A percentile compares a stretch with the other conserved stretches of the same genome.
phyloP scores from a whole-genome alignment of 371 early-diverging fungal genomes.

The Coemansia sp. region DNA sequence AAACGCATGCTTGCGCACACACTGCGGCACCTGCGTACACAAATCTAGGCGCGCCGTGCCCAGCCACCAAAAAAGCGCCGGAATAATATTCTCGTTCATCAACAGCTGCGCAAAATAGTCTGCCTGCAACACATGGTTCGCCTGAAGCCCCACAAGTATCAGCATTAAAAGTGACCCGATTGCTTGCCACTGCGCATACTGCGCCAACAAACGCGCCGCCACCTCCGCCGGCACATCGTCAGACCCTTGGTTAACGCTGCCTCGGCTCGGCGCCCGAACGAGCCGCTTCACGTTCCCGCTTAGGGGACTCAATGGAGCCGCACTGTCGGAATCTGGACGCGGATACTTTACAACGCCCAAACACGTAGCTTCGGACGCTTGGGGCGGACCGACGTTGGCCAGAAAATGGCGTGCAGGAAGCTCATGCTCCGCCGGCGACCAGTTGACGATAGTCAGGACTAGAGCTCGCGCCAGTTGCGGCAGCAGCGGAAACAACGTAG shows the following conservation, averaged over 20 bases:
- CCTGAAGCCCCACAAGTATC: conserved; percentile 26
- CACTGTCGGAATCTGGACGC: background rate
- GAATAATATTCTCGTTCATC: conserved; percentile 48
- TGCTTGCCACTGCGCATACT: conserved; percentile 48
- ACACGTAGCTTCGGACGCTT: conserved; percentile 25
- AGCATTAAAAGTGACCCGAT: conserved; percentile 32
- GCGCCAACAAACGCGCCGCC: conserved; percentile 35
- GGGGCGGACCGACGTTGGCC: conserved; percentile 20
- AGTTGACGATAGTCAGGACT: conserved; percentile 35
- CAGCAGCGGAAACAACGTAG: conserved; percentile 41
- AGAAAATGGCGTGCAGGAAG: conserved; percentile 26
- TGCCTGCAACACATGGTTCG: conserved; percentile 46
- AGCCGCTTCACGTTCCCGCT: conserved; percentile 44
- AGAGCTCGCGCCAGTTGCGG: conserved; percentile 32
- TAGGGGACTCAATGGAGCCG: conserved; percentile 20
- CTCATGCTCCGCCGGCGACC: conserved; percentile 45
- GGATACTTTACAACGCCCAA: conserved; percentile 42
- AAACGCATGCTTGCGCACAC: conserved; percentile 30
- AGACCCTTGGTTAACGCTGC: background rate
- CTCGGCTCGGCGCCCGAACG: conserved; percentile 2
- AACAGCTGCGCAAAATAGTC: conserved; percentile 47
- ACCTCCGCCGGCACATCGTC: conserved; percentile 21
- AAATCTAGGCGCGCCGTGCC: conserved; percentile 34
- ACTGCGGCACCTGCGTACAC: conserved; percentile 14
- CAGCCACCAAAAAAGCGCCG: conserved; percentile 48